These are phyloP conservation scores for Carex cristatella DNA, from an alignment of 176 grass and related monocot genomes.

Conservation along the genomic window DNA sequence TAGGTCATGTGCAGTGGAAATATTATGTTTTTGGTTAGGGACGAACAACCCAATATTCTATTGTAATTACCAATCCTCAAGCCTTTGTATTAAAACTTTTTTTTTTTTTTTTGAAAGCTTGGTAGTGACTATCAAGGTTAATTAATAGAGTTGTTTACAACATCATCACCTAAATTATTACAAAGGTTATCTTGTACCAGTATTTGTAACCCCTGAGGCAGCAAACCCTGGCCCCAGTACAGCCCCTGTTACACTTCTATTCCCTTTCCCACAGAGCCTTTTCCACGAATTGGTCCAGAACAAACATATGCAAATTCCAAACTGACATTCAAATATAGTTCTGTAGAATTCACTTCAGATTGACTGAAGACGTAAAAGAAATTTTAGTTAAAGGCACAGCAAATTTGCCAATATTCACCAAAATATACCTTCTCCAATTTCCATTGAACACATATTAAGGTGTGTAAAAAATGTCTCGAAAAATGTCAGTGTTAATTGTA, in stretches of 20 bases:
- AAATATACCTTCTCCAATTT: not conserved
- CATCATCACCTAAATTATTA: too few relatives aligned
- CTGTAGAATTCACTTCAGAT: not conserved
- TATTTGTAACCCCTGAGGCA: too few relatives aligned
- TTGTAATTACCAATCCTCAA: not conserved
- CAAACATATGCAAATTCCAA: not conserved
- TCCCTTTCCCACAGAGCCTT: too few relatives aligned
- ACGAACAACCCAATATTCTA: not conserved
- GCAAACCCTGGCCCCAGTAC: too few relatives aligned
- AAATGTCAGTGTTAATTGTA: conserved; percentile 14
- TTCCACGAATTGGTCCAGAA: not conserved
- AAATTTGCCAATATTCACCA: not conserved
- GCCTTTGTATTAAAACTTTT: not conserved
- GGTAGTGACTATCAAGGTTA: too few relatives aligned
- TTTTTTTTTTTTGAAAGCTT: too few relatives aligned
- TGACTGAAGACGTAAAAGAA: not conserved
- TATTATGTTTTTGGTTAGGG: not conserved
- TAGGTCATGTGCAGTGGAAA: not conserved
- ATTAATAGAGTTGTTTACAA: too few relatives aligned
- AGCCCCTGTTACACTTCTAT: too few relatives aligned
- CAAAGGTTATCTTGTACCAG: too few relatives aligned
- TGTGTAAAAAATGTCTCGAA: not conserved
- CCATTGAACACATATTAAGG: not conserved
- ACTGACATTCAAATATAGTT: not conserved
- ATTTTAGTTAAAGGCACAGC: not conserved